phyloP scores from a whole-genome alignment of 108 stramenopile genomes.

The Discostella stelligeroides region DNA sequence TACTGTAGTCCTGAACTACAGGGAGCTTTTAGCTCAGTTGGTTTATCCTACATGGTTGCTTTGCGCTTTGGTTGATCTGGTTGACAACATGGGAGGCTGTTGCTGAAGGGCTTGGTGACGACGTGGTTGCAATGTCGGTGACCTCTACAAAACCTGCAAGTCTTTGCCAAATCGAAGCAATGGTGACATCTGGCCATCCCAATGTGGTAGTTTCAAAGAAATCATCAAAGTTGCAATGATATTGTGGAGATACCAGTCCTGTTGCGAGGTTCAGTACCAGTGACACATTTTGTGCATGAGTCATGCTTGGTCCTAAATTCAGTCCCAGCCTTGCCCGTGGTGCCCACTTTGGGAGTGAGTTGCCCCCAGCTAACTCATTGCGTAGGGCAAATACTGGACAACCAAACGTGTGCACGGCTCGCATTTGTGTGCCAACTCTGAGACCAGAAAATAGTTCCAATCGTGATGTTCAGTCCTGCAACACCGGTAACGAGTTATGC shows the following conservation, averaged over 20 bases:
- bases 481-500: background rate
- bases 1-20: no score
- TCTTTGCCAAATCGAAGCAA: background rate
- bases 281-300: background rate
- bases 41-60: no score
- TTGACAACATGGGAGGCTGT: no score
- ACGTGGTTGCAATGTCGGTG: no score
- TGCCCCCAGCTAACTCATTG: constrained; percentile 8
- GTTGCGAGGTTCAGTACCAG: constrained; percentile 34
- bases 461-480: background rate
- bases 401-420: constrained; percentile 23
- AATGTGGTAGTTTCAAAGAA: constrained; percentile 14
- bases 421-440: constrained; percentile 8
- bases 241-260: constrained; percentile 49
- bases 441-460: constrained; percentile 12
- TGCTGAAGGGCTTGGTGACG: no score
- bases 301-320: constrained; percentile 31
- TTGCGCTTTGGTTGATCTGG: no score
- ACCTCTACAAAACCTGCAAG: no score
- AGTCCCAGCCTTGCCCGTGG: constrained; percentile 29
- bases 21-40: no score
- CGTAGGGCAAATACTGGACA: constrained; percentile 31
- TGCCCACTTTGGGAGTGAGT: constrained; percentile 21
- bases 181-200: background rate
- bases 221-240: constrained; percentile 24